Evolutionary conservation across 2,329 filamentous ascomycete species (phyloP).

Genomic region (Ophiostoma himal-ulmi): DNA sequence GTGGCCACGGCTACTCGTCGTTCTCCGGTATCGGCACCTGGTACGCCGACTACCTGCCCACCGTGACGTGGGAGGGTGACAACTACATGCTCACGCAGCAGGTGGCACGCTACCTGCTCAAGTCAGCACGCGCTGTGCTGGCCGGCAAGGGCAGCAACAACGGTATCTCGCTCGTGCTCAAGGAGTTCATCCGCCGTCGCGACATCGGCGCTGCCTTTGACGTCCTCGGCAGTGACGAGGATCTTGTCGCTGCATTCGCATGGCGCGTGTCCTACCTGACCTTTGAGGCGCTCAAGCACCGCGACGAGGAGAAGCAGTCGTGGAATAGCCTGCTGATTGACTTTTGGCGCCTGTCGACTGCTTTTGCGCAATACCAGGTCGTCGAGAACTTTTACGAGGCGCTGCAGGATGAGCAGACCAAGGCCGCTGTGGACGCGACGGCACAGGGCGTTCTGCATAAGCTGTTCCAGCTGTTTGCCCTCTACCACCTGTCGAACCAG

Average conservation of each 20-base stretch:
- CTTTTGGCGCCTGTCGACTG: slow-evolving; percentile 70
- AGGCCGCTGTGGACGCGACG: slow-evolving; percentile 49
- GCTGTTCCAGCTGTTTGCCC: slow-evolving; percentile 77
- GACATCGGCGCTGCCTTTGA: slow-evolving; percentile 65
- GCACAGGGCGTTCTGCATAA: slow-evolving; percentile 57
- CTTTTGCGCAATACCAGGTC: slow-evolving; percentile 70
- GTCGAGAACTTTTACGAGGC: slow-evolving; percentile 64
- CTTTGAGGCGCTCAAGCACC: slow-evolving; percentile 68
- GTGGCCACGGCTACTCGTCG: slow-evolving; percentile 69
- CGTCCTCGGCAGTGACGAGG: slow-evolving; percentile 61
- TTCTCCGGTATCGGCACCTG: slow-evolving; percentile 71
- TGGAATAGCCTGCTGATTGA: slow-evolving; percentile 75
- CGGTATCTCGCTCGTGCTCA: slow-evolving; percentile 62
- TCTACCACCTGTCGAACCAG: slow-evolving; percentile 58
- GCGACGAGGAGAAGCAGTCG: slow-evolving; percentile 66
- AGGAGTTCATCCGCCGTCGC: slow-evolving; percentile 56
- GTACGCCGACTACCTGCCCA: slow-evolving; percentile 71
- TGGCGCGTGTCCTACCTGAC: slow-evolving; percentile 70
- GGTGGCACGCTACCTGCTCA: slow-evolving; percentile 69
- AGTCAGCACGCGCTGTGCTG: slow-evolving; percentile 66
- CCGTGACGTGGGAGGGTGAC: slow-evolving; percentile 67
- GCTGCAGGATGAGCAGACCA: slow-evolving; percentile 41
- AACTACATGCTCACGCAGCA: slow-evolving; percentile 81
- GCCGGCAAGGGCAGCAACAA: slow-evolving; percentile 37
- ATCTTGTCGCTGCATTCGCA: slow-evolving; percentile 67